Base-by-base conservation (phyloP, 139 green algal genomes). In the Edaphochlamys debaryana region DNA sequence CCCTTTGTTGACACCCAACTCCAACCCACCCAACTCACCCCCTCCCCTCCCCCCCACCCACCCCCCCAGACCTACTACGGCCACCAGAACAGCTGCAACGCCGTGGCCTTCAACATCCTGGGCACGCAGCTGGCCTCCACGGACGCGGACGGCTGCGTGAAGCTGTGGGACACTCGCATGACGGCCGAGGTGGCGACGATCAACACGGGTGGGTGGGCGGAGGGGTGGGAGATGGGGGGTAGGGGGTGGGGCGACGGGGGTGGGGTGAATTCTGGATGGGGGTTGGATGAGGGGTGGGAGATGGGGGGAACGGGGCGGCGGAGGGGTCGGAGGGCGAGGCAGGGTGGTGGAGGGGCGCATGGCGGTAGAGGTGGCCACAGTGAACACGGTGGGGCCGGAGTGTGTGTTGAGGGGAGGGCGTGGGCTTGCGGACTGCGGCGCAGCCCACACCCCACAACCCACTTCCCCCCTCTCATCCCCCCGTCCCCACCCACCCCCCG, bases 101-200 rank as follows among this genome's bases (percentile, higher is more conserved):
- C 80, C 38, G 89, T 92, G 29, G 69, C 86, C 29, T 96, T 95
- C 88, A 93, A 90, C 82, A 82, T 90, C 27, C 34, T 86, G 66
- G 91, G 81, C 87, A 86, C 52, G 5, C 71, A 70, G 41, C 56
- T 96, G 41, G 92, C 91, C 1, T 94, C 90, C 17, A 89, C 82
- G 22, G 94, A 97, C 79, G 92, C 94, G 27, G 94, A 98, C 82
- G 95, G 95, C 29, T 66, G 93, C 30, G 87, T 95, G 4, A 97
- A 97, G 90, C 80, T 97, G 63, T 98, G 94, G 94, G 95, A 98
- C 85, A 89, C 93, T 52, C 92, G 95, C 66, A 98, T 96, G 94
- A 92, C 96, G 52, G 90, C 92, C 6, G 95, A 98, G 87, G 85
- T 94, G 20, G 34, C 85, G 30, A 93, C 87, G 22, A 73, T 94